Conservation (phyloP, 2,329 filamentous ascomycete species). For the Mollisia scopiformis region DNA sequence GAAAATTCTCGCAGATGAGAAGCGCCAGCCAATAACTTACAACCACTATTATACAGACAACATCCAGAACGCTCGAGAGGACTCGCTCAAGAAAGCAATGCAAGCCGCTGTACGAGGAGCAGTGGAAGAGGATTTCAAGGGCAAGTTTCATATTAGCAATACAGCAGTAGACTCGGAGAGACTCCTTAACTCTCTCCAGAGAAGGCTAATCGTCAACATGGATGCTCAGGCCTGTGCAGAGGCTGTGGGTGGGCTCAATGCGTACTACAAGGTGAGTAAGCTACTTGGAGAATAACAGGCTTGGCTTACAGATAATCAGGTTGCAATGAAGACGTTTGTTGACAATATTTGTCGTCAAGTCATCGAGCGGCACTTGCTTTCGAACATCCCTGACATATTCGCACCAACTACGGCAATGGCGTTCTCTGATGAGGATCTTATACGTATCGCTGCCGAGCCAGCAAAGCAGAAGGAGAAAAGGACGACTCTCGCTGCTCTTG, state of each 20-base stretch:
- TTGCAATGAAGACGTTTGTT: slow-evolving; percentile 32
- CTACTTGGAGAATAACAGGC: too few species aligned
- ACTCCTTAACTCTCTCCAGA: slow-evolving; percentile 16
- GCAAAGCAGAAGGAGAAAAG: too few species aligned
- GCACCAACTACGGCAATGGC: too few species aligned
- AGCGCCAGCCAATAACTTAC: slow-evolving; percentile 33
- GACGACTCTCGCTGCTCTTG: too few species aligned
- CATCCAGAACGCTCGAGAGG: slow-evolving; percentile 27
- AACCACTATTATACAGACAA: slow-evolving; percentile 38
- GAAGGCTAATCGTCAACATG: slow-evolving; percentile 25
- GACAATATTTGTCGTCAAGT: slow-evolving; percentile 35
- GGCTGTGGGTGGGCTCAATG: slow-evolving; percentile 23
- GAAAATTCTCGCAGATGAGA: slow-evolving; percentile 28
- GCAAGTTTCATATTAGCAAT: slow-evolving; percentile 21
- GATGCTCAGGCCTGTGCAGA: slow-evolving; percentile 32
- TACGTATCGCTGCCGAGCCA: too few species aligned
- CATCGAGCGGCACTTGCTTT: slow-evolving; percentile 35
- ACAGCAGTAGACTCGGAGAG: slow-evolving; percentile 6
- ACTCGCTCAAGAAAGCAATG: too few species aligned
- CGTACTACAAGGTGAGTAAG: slow-evolving; percentile 34
- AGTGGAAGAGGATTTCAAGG: slow-evolving; percentile 17
- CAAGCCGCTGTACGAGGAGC: not conserved
- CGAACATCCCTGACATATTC: too few species aligned
- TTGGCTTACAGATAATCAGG: slow-evolving; percentile 20
- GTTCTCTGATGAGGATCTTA: too few species aligned